Evolutionary conservation across 257 asterid species (phyloP).

Genomic region (Leonotis leonurus): DNA sequence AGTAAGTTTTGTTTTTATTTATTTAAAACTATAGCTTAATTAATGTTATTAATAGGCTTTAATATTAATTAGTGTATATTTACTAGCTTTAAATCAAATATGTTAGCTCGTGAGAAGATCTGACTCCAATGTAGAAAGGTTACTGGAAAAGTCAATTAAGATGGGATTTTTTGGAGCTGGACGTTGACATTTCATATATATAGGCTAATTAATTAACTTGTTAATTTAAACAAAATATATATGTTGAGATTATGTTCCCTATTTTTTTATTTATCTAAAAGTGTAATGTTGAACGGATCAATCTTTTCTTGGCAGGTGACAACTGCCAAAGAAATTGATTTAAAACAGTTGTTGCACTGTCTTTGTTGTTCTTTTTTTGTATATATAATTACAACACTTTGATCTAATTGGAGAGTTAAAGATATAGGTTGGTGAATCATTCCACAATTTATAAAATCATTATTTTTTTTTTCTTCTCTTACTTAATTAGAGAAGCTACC

Average conservation of each 20-base stretch:
- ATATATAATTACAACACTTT: too few species aligned
- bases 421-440: conserved; percentile 13
- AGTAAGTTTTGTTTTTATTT: conserved; percentile 67
- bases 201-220: background rate
- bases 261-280: background rate
- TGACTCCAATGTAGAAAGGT: background rate
- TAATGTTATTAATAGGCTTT: too few species aligned
- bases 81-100: too few species aligned
- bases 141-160: conserved; percentile 18
- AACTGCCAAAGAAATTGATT: conserved; percentile 22
- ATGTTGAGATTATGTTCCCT: too few species aligned
- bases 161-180: background rate
- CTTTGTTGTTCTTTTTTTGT: too few species aligned
- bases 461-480: background rate
- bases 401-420: conserved; percentile 4
- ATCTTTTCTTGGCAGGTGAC: conserved; percentile 23
- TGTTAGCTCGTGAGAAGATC: too few species aligned
- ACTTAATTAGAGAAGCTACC: background rate
- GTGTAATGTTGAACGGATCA: conserved; percentile 22
- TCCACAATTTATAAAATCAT: background rate
- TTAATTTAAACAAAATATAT: background rate
- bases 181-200: conserved; percentile 19
- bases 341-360: background rate
- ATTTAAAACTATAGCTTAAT: too few species aligned
- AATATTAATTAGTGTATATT: too few species aligned